phyloP scores from a whole-genome alignment of 129 eudicot genomes.

The Artemisia annua region DNA sequence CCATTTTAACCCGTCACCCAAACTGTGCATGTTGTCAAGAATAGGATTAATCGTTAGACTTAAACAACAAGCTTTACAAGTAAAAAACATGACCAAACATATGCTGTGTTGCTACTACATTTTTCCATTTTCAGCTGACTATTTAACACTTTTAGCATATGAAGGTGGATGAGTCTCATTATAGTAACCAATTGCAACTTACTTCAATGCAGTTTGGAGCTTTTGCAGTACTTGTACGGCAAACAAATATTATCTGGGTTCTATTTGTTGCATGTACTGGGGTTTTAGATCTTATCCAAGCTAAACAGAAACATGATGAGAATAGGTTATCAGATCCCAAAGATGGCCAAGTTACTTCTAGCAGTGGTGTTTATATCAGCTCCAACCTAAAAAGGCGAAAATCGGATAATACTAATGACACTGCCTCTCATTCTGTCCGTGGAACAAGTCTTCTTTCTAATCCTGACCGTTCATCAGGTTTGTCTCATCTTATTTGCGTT shows the following conservation, averaged over 20 bases:
- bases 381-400: conserved; percentile 62
- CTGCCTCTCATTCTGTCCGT: conserved; percentile 14
- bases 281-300: conserved; percentile 44
- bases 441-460: conserved; percentile 18
- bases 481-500: conserved; percentile 14
- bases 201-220: conserved; percentile 67
- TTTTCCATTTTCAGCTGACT: background rate
- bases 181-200: conserved; percentile 17
- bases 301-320: conserved; percentile 34
- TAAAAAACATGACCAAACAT: conserved; percentile 5
- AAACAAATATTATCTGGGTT: conserved; percentile 89
- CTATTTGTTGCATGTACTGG: conserved; percentile 74
- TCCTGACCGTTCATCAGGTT: conserved; percentile 56
- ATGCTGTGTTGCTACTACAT: background rate
- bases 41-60: conserved; percentile 15
- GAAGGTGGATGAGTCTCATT: conserved; percentile 8
- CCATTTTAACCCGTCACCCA: background rate
- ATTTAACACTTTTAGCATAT: conserved; percentile 6
- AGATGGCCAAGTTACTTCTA: conserved; percentile 29
- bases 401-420: conserved; percentile 18
- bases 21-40: background rate
- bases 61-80: background rate
- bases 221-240: conserved; percentile 64
- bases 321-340: conserved; percentile 29
- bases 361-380: conserved; percentile 26